Evolutionary conservation across 805 yeast species (phyloP).

Genomic region (Schizosaccharomyces cryophilus): DNA sequence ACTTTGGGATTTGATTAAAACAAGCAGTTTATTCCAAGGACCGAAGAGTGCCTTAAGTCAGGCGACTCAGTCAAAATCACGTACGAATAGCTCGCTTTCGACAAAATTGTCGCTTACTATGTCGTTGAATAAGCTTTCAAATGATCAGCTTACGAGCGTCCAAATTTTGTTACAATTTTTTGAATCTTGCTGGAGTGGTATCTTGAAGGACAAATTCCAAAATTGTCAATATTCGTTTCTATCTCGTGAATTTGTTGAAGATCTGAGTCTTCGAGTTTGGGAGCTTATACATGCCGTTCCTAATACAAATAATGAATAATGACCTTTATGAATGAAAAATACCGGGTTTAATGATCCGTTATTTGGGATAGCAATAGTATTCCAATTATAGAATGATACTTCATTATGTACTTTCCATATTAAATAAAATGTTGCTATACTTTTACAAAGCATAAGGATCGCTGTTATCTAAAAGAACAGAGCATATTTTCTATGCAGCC

Average conservation of each 20-base stretch:
- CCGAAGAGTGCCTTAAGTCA: neutral
- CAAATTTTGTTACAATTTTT: neutral
- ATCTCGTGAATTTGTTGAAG: neutral
- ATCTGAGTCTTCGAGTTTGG: neutral
- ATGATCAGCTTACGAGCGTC: neutral
- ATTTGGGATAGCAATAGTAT: neutral
- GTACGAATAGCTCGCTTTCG: neutral
- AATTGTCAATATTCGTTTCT: neutral
- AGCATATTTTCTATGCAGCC: no score
- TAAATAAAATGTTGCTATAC: no score
- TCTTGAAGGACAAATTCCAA: neutral
- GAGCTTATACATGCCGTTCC: neutral
- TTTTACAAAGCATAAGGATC: no score
- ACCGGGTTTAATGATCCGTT: neutral
- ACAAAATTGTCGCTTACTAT: neutral
- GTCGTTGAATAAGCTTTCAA: neutral
- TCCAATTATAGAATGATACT: no score
- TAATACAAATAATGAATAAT: neutral
- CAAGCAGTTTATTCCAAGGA: neutral
- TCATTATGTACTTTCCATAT: no score
- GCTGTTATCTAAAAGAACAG: no score
- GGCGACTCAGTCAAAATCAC: neutral
- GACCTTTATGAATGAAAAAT: neutral
- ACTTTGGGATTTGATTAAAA: neutral
- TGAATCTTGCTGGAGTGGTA: neutral